Conservation (phyloP, 768 basidiomycete genomes). For the Tephrocybe sp. region DNA sequence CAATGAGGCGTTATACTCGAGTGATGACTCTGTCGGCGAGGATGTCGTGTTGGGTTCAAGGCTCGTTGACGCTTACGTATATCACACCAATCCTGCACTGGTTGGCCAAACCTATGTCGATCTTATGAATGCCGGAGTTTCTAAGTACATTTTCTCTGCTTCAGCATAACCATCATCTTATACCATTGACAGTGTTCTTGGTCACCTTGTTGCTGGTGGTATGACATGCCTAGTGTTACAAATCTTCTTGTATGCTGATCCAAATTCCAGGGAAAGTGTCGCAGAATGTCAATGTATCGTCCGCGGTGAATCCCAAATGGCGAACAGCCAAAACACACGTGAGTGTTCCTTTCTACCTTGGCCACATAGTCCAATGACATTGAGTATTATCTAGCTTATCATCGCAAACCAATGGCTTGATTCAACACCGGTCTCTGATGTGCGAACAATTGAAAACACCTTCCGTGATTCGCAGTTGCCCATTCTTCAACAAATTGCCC, state of each 20-base stretch:
- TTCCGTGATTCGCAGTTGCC: constrained; percentile 24
- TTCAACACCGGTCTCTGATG: constrained; percentile 11
- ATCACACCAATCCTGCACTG: constrained; percentile 10
- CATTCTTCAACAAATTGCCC: constrained; percentile 24
- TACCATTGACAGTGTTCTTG: constrained; percentile 13
- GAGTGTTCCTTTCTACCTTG: constrained; percentile 5
- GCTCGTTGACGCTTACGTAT: constrained; percentile 15
- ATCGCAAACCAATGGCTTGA: constrained; percentile 17
- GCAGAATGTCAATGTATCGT: constrained; percentile 27
- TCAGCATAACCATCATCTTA: background rate
- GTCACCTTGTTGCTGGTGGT: constrained; percentile 22
- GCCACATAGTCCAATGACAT: background rate
- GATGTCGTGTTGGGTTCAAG: constrained; percentile 17
- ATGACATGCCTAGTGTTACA: background rate
- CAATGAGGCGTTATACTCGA: constrained; percentile 13
- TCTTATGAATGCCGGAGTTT: constrained; percentile 18
- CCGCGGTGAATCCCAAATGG: constrained; percentile 33
- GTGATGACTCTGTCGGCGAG: constrained; percentile 14
- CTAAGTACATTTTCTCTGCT: constrained; percentile 2
- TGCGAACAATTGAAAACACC: constrained; percentile 15
- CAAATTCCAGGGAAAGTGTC: constrained; percentile 26
- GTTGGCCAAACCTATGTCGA: constrained; percentile 21
- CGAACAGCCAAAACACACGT: constrained; percentile 35
- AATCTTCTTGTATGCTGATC: background rate
- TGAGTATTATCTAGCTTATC: constrained; percentile 11